These are phyloP conservation scores for Paramecium sonneborni DNA, from an alignment of 73 alveolate genomes.

Conservation along the genomic window DNA sequence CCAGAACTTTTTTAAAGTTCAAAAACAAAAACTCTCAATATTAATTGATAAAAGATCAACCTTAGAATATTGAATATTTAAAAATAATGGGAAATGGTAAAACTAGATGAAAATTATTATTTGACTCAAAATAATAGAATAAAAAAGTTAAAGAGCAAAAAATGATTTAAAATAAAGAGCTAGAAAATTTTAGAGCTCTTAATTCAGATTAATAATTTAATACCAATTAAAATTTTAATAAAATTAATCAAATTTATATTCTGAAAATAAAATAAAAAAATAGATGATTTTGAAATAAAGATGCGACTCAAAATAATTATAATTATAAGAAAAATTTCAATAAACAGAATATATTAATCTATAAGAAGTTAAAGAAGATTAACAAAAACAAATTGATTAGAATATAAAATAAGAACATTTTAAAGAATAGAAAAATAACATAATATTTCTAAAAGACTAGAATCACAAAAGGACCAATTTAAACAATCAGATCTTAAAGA, in stretches of 20 bases:
- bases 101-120: conserved; percentile 13
- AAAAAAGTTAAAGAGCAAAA: background rate
- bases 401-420: background rate
- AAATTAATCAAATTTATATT: background rate
- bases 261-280: background rate
- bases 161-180: background rate
- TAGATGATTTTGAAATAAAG: no score
- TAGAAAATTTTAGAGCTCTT: background rate
- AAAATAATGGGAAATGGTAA: background rate
- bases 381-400: background rate
- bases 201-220: background rate
- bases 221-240: background rate
- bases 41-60: background rate
- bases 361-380: no score
- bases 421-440: background rate
- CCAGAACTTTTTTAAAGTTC: background rate
- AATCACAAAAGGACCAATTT: background rate
- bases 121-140: background rate
- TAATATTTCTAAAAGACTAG: background rate
- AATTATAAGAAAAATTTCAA: no score
- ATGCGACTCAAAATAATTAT: no score
- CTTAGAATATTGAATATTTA: background rate
- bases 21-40: background rate
- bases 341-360: no score
- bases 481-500: background rate